phyloP scores from a whole-genome alignment of 2,329 filamentous ascomycete genomes.

The Drechmeria coniospora region DNA sequence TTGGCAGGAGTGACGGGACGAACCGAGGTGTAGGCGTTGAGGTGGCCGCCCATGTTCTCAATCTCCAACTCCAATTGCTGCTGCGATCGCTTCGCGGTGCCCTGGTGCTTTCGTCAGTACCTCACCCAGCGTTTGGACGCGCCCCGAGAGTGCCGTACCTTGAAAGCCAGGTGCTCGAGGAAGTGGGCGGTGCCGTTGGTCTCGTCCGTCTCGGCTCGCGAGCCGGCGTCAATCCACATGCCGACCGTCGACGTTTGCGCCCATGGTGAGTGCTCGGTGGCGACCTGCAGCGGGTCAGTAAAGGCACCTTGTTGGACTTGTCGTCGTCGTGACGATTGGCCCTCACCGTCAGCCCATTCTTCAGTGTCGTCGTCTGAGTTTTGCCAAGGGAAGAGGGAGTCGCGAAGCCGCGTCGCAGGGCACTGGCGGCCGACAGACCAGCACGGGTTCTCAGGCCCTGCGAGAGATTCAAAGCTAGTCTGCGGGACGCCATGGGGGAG shows the following conservation, averaged over 20 bases:
- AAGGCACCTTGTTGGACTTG: conserved; percentile 16
- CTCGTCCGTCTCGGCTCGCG: conserved; percentile 92
- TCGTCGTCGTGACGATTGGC: conserved; percentile 17
- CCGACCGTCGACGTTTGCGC: conserved; percentile 96
- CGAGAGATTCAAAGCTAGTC: conserved; percentile 89
- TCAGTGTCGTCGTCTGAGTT: conserved; percentile 90
- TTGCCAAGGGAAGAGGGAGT: conserved; percentile 68
- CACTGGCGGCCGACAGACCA: conserved; percentile 62
- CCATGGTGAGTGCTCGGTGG: conserved; percentile 94
- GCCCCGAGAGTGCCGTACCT: conserved; percentile 43
- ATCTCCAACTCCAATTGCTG: conserved; percentile 98
- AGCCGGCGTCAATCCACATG: conserved; percentile 98
- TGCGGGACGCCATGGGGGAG: conserved; percentile 79
- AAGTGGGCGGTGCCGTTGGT: conserved; percentile 99
- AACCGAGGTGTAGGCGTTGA: conserved; percentile 99
- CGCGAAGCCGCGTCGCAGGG: conserved; percentile 75
- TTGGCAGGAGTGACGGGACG: conserved; percentile 35
- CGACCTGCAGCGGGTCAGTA: conserved; percentile 47
- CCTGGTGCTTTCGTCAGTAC: conserved; percentile 31
- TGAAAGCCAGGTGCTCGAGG: conserved; percentile 98
- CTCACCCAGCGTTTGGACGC: background rate
- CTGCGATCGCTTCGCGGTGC: conserved; percentile 85
- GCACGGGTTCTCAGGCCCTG: conserved; percentile 78
- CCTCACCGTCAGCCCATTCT: conserved; percentile 88
- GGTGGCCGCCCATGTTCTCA: conserved; percentile 98